Evolutionary conservation across 2,329 filamentous ascomycete species (phyloP), one percentile per base, ranked within the genome.

Genomic region (Sporothrix euskadiensis): DNA sequence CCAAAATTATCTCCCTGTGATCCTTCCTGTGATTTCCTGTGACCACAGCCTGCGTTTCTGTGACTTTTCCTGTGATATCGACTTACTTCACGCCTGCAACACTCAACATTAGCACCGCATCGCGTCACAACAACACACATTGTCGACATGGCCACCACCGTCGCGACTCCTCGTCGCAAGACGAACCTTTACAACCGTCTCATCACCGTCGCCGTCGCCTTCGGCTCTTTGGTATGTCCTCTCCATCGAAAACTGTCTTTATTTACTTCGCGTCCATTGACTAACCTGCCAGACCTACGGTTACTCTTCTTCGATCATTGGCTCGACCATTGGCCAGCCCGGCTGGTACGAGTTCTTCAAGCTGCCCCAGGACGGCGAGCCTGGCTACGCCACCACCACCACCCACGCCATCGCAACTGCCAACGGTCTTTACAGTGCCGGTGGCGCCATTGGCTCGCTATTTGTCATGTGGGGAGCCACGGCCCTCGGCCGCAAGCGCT

Each of bases 331-430:
- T 71, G 85, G 85, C 9, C 85, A 87, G 72, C 84, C 85, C 3
- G 85, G 85, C 75, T 87, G 84, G 84, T 87, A 85, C 76, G 74
- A 77, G 22, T 86, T 83, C 78, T 87, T 87, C 76, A 76, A 84
- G 59, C 81, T 87, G 10, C 85, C 85, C 0, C 74, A 74, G 12
- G 78, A 82, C 44, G 83, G 82, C 14, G 80, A 85, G 72, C 78
- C 79, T 0, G 85, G 84, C 69, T 86, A 86, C 74, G 81, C 78
- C n/a, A 80, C 80, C 4, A 83, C 79, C 39, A 86, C 84, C 0
- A 85, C 85, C 0, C 80, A 82, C 8, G 82, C 82, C 7, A 85
- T 86, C 39, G 83, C 84, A 2, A 85, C 84, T 0, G 83, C 71
- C 59, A 74, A 74, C 52, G 71, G 71, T 30, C 71, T 74, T 26